Evolutionary conservation across 1,284 basidiomycete genomes (phyloP).

Genomic region (Ustilago bromivora): DNA sequence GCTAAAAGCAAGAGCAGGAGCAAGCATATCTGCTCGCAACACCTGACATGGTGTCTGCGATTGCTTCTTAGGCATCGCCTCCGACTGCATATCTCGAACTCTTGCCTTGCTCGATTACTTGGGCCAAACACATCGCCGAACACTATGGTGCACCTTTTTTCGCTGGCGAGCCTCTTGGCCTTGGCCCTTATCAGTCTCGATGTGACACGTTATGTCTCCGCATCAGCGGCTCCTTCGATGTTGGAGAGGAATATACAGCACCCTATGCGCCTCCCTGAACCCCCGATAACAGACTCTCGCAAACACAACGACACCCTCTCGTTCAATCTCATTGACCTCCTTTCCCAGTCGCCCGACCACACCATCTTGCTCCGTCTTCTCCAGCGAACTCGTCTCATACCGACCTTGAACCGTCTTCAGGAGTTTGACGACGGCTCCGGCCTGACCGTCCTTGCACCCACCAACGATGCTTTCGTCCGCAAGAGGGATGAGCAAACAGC

Average conservation of each 20-base stretch:
- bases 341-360: conserved; percentile 82
- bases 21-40: background rate
- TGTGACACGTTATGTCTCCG: background rate
- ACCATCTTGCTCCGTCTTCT: conserved; percentile 82
- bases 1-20: background rate
- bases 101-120: background rate
- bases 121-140: background rate
- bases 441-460: conserved; percentile 92
- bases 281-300: conserved; percentile 8
- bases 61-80: background rate
- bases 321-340: conserved; percentile 80
- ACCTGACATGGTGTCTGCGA: conserved; percentile 9
- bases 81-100: background rate
- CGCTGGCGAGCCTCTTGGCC: conserved; percentile 8
- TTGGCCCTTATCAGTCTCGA: conserved; percentile 7
- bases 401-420: conserved; percentile 84
- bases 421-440: conserved; percentile 72
- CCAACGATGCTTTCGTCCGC: conserved; percentile 74
- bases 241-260: conserved; percentile 10
- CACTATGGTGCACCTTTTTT: conserved; percentile 15
- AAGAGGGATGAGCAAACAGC: conserved; percentile 38
- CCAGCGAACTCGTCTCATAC: conserved; percentile 87
- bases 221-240: background rate
- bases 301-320: conserved; percentile 31
- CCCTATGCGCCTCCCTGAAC: conserved; percentile 20